A percentile compares a stretch with the other conserved stretches of the same genome.
Conservation (phyloP, 805 yeast species). For the Helenozyma rhizophorensis region DNA sequence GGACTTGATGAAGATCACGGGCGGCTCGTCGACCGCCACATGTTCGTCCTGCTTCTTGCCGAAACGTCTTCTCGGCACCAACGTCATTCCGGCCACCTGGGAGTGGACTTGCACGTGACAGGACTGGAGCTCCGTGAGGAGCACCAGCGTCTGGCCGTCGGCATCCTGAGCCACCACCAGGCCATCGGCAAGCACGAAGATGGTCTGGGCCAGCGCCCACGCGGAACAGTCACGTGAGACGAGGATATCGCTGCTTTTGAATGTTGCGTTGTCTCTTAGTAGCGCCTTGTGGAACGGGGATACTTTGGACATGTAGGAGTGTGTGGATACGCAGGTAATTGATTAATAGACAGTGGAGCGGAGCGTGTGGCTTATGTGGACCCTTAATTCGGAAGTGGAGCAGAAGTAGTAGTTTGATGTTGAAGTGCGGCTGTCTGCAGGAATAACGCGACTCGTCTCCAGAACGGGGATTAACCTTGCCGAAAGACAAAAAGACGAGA, state of each 20-base stretch:
- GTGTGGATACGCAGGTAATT: too few species aligned
- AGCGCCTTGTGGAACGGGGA: slow-evolving; percentile 30
- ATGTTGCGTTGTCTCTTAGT: slow-evolving; percentile 30
- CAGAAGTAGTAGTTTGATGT: too few species aligned
- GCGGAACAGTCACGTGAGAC: slow-evolving; percentile 34
- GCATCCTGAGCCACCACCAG: slow-evolving; percentile 31
- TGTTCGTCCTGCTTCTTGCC: slow-evolving; percentile 5
- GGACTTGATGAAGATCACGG: slow-evolving; percentile 38
- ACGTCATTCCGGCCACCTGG: slow-evolving; percentile 10
- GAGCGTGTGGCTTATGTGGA: slow-evolving; percentile 1
- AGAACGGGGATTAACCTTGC: too few species aligned
- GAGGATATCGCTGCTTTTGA: slow-evolving; percentile 28
- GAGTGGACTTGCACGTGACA: slow-evolving; percentile 37
- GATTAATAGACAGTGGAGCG: too few species aligned
- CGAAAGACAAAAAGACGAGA: too few species aligned
- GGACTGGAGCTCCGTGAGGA: slow-evolving; percentile 34
- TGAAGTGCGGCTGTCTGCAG: too few species aligned
- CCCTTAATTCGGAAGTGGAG: too few species aligned
- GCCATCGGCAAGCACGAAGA: slow-evolving; percentile 31
- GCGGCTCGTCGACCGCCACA: slow-evolving; percentile 24
- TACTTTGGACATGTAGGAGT: slow-evolving; percentile 13
- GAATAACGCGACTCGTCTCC: too few species aligned
- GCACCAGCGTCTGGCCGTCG: slow-evolving; percentile 23
- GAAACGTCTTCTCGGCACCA: slow-evolving; percentile 4
- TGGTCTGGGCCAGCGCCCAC: slow-evolving; percentile 30